Percentiles rank a stretch among this genome's conserved stretches.
Conservation (phyloP, 768 basidiomycete genomes). For the Erythrobasidium yunnanense region DNA sequence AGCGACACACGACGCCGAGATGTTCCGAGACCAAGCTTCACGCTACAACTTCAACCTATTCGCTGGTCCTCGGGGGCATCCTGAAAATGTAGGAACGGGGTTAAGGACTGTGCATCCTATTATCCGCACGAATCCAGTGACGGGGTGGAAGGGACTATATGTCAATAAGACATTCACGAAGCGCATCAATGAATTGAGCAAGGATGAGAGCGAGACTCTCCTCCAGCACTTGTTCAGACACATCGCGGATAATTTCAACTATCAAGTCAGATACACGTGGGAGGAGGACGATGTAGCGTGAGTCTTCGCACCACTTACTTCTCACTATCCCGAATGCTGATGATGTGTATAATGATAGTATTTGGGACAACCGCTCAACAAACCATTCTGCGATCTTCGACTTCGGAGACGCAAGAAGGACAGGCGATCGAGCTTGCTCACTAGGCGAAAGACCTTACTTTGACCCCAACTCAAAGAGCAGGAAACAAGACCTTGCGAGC, state of each 20-base stretch:
- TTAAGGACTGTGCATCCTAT: constrained; percentile 1
- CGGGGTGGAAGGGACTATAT: constrained; percentile 20
- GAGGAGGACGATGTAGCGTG: constrained; percentile 1
- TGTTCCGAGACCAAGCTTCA: constrained; percentile 16
- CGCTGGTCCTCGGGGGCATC: constrained; percentile 5
- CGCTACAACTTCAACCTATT: constrained; percentile 11
- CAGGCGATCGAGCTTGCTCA: constrained; percentile 6
- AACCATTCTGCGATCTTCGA: constrained; percentile 24
- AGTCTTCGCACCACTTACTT: neutral
- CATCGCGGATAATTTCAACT: constrained; percentile 38
- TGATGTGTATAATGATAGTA: neutral
- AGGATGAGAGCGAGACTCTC: constrained; percentile 40
- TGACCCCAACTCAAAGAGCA: constrained; percentile 3
- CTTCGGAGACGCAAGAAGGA: constrained; percentile 16
- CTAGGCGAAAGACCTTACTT: constrained; percentile 24
- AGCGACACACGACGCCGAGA: constrained; percentile 47
- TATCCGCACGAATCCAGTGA: constrained; percentile 26
- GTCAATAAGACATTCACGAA: constrained; percentile 30
- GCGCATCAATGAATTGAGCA: constrained; percentile 29
- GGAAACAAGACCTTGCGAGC: neutral
- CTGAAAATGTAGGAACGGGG: constrained; percentile 4
- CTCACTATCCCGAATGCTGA: neutral
- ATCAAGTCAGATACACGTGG: constrained; percentile 39
- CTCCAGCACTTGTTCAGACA: constrained; percentile 41
- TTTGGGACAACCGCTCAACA: constrained; percentile 24